Conservation (phyloP, 345 rosid genomes). For the Zanthoxylum bungeanum region DNA sequence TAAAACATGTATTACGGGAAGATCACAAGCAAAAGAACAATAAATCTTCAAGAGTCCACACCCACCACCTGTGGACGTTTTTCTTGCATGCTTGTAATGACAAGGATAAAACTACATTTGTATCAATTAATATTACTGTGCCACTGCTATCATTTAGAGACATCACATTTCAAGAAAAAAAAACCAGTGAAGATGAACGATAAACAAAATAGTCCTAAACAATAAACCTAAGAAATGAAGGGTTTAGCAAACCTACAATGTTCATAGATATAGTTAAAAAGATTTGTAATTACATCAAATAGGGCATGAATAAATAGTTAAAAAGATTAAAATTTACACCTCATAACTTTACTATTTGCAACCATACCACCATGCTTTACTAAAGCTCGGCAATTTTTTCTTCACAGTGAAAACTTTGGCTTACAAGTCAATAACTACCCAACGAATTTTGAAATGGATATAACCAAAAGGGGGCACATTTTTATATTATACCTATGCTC, state of each 20-base stretch:
- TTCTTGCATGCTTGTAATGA: not conserved
- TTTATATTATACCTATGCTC: not conserved
- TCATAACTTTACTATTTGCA: not conserved
- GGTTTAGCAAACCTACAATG: conserved; percentile 1
- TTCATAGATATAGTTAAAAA: not conserved
- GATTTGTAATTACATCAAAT: not conserved
- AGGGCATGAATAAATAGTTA: not conserved
- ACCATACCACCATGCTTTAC: not conserved
- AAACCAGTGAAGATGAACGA: no score
- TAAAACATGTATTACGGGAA: not conserved
- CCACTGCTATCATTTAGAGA: not conserved
- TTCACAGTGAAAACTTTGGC: not conserved
- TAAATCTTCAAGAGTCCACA: not conserved
- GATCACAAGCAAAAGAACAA: not conserved
- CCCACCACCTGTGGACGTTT: not conserved
- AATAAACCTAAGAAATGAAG: not conserved
- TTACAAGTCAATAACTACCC: not conserved
- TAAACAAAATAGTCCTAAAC: not conserved
- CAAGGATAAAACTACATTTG: not conserved
- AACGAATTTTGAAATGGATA: not conserved
- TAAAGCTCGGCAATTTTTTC: not conserved
- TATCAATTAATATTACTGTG: not conserved
- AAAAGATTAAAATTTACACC: not conserved
- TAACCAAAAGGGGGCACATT: not conserved
- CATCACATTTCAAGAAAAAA: not conserved